These are phyloP conservation scores for Abrus pulchellus DNA, from an alignment of 306 rosid species.

Conservation along the genomic window DNA sequence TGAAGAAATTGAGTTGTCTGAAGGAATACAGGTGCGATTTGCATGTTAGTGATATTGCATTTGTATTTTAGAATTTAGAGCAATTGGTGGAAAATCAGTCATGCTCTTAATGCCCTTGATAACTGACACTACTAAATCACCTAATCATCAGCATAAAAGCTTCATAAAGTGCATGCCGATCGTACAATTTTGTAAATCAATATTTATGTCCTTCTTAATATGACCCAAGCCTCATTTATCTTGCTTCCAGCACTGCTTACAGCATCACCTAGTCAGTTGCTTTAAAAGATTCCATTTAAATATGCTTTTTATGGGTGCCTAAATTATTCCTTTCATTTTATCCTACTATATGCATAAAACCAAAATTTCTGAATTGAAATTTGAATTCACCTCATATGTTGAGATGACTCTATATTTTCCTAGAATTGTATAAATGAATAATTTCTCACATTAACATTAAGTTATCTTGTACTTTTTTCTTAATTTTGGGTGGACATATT, in stretches of 20 bases:
- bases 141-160: slow-evolving; percentile 28
- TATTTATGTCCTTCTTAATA: slow-evolving; percentile 31
- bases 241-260: slow-evolving; percentile 24
- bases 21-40: slow-evolving; percentile 89
- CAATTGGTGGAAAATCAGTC: slow-evolving; percentile 14
- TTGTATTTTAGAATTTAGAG: slow-evolving; percentile 27
- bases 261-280: neutral
- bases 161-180: slow-evolving; percentile 36
- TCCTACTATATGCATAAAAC: neutral
- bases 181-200: slow-evolving; percentile 20
- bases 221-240: slow-evolving; percentile 11
- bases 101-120: slow-evolving; percentile 22
- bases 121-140: slow-evolving; percentile 38
- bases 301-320: slow-evolving; percentile 20
- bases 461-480: neutral
- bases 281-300: slow-evolving; percentile 24
- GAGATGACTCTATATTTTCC: neutral
- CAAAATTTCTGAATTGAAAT: neutral
- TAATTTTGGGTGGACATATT: slow-evolving; percentile 3
- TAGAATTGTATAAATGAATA: slow-evolving; percentile 31
- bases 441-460: neutral
- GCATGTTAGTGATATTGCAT: slow-evolving; percentile 35
- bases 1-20: slow-evolving; percentile 86
- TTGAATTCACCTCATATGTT: neutral
- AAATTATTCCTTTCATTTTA: slow-evolving; percentile 5